Evolutionary conservation across 306 rosid species (phyloP).

Genomic region (Inga oerstediana): DNA sequence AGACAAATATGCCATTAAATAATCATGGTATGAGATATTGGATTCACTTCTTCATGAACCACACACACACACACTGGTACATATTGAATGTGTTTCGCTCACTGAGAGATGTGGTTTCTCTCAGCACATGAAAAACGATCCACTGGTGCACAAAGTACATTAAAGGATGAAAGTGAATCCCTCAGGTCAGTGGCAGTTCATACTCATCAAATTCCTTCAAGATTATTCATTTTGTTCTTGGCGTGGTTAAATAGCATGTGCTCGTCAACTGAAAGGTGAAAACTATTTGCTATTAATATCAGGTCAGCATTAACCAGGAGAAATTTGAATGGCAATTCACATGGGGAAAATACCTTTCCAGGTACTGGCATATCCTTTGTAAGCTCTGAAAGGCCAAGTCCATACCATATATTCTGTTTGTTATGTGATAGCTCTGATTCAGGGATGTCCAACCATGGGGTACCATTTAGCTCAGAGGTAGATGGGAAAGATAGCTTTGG

Average conservation of each 20-base stretch:
- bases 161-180: background rate
- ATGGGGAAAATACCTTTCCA: background rate
- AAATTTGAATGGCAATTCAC: background rate
- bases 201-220: background rate
- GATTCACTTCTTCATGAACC: background rate
- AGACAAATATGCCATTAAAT: background rate
- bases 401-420: background rate
- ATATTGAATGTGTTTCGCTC: no score
- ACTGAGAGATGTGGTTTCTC: background rate
- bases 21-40: background rate
- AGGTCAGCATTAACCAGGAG: background rate
- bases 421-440: background rate
- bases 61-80: background rate
- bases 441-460: background rate
- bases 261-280: background rate
- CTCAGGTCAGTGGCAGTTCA: background rate
- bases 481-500: background rate
- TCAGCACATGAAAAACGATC: background rate
- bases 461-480: background rate
- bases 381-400: background rate
- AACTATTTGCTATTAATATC: background rate
- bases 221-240: background rate
- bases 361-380: background rate
- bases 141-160: background rate
- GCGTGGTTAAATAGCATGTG: background rate